These are phyloP conservation scores for Dryadomyces quercus-mongolicae DNA, from an alignment of 2,329 filamentous ascomycete genomes.

Conservation along the genomic window DNA sequence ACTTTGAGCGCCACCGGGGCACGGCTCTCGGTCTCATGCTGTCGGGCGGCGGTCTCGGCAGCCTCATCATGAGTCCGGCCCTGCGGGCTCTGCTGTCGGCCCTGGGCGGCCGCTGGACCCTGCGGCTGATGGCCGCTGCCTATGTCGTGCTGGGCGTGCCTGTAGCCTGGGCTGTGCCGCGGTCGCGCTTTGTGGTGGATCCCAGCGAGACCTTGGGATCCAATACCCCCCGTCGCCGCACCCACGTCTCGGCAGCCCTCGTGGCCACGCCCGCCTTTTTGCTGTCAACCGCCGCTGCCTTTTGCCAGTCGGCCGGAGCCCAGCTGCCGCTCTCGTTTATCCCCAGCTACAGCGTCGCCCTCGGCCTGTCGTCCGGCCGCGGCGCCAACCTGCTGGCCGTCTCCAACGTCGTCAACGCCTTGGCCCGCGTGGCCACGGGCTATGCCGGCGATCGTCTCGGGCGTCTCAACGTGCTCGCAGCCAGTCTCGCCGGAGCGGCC, in stretches of 20 bases:
- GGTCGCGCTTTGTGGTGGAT: constrained; percentile 21
- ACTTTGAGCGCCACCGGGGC: constrained; percentile 33
- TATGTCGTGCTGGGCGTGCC: constrained; percentile 25
- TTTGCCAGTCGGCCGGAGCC: constrained; percentile 37
- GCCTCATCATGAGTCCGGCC: constrained; percentile 27
- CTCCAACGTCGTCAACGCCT: constrained; percentile 32
- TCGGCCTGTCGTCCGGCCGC: constrained; percentile 27
- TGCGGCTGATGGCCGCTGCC: constrained; percentile 25
- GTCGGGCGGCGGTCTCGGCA: constrained; percentile 28
- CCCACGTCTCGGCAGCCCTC: constrained; percentile 42
- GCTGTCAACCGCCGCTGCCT: constrained; percentile 76
- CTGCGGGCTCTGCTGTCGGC: constrained; percentile 26
- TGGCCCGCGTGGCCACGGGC: constrained; percentile 29
- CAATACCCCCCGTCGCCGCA: constrained; percentile 18
- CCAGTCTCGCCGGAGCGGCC: constrained; percentile 6
- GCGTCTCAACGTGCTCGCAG: constrained; percentile 32
- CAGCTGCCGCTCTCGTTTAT: constrained; percentile 35
- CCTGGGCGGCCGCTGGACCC: constrained; percentile 30
- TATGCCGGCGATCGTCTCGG: constrained; percentile 32
- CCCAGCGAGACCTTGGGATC: neutral
- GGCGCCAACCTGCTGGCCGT: constrained; percentile 31
- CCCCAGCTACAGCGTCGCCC: constrained; percentile 29
- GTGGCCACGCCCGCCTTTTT: constrained; percentile 85
- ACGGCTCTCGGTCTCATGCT: constrained; percentile 33
- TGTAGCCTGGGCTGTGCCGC: constrained; percentile 25